Percentiles rank a stretch among this genome's conserved stretches.
phyloP scores from a whole-genome alignment of 371 early-diverging fungal species.

The Cokeromyces recurvatus region DNA sequence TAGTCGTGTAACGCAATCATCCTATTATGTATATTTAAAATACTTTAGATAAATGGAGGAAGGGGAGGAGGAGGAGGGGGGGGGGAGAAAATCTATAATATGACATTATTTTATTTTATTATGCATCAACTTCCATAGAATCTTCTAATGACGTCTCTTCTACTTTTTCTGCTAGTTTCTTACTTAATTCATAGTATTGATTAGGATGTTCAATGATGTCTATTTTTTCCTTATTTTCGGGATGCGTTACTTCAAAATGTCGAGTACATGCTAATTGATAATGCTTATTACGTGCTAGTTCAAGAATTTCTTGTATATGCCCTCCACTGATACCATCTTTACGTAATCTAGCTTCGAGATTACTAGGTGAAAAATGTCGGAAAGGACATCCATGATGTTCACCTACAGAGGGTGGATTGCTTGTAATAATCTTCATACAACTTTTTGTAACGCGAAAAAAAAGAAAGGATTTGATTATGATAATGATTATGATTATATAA shows the following conservation, averaged over 20 bases:
- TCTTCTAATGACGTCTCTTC: background rate
- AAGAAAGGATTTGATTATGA: too few species aligned
- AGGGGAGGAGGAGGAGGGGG: too few species aligned
- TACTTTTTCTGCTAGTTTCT: conserved; percentile 4
- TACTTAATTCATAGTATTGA: conserved; percentile 85
- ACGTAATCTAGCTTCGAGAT: conserved; percentile 53
- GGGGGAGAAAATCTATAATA: too few species aligned
- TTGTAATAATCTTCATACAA: conserved; percentile 87
- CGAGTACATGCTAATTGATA: conserved; percentile 94
- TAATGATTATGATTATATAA: background rate
- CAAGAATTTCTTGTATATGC: conserved; percentile 61
- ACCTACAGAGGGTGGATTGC: conserved; percentile 71
- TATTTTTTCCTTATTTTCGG: conserved; percentile 30
- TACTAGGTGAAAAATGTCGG: conserved; percentile 67
- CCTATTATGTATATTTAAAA: too few species aligned
- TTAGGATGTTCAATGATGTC: conserved; percentile 90
- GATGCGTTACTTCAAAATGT: conserved; percentile 74
- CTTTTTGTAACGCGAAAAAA: conserved; percentile 15
- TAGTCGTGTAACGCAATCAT: too few species aligned
- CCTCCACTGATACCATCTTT: conserved; percentile 44
- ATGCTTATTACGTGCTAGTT: conserved; percentile 69
- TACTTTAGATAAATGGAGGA: too few species aligned
- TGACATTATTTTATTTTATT: background rate
- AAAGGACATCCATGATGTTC: conserved; percentile 98
- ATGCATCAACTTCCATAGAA: conserved; percentile 14